Evolutionary conservation across 208 protist genomes (phyloP), one percentile per base, ranked within the genome.

Genomic region (Angomonas ambiguus): DNA sequence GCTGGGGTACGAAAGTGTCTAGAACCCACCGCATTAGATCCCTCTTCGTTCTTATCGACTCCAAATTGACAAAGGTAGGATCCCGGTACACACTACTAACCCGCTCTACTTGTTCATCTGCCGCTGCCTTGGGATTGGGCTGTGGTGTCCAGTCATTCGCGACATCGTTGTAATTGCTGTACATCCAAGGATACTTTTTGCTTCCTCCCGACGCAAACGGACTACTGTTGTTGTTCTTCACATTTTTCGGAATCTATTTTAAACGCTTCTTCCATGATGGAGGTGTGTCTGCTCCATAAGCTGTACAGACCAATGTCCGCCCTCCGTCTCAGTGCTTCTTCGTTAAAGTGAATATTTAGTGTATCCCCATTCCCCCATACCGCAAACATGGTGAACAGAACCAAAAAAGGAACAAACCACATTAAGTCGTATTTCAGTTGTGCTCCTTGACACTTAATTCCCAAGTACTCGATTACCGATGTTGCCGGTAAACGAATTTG

Each of bases 231-330:
- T 28, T 49, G 25, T 66, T 61, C 27, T 8, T 32, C 34, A 33
- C 41, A 32, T n/a, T 13, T 62, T 82, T n/a, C 69, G 27, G 72
- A 74, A 59, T 77, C 69, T 13, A 82, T 72, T 42, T 72, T 72
- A 27, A 78, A 74, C 1, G 71, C 70, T n/a, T 77, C 68, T 11
- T 74, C 49, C 51, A 77, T 25, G 2, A 77, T 63, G 0, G 42
- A 33, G 22, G 41, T 65, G 33, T 65, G 59, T 18, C 58, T n/a
- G 38, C 35, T 1, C 1, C 71, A 61, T 13, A 63, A 28, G 0
- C 0, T 16, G 24, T 30, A 34, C 18, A 65, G 27, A 32, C 69
- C 38, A 18, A 60, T 56, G 3, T 65, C 42, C 24, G 63, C 16
- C 20, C 32, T 45, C n/a, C 41, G 62, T 18, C 59, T 61, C 5